Base-by-base conservation (phyloP, 148 eudicot genomes). In the Silene latifolia region DNA sequence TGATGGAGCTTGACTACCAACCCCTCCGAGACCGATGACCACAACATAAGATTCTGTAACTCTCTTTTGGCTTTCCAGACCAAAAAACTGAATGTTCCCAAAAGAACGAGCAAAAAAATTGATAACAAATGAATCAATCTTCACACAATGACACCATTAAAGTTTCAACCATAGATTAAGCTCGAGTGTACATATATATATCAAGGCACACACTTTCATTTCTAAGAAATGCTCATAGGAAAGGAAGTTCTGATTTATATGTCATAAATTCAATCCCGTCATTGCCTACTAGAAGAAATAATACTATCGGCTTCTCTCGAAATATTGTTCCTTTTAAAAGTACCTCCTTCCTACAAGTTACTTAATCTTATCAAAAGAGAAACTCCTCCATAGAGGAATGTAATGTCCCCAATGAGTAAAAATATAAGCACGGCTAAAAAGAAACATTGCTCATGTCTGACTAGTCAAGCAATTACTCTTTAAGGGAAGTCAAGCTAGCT, bases 21-120 rank as follows among this genome's bases (percentile, higher is more conserved):
- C 98, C 57, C 98, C 98, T 69, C 98, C 98, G 79, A 95, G 98
- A 79, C 98, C 97, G 83, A 95, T 89, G 72, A 95, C 92, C 74
- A 95, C 96, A 71, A 92, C 96, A 84, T 85, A 95, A 11, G 98
- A 92, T 72, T 81, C 76, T 24, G 88, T 83, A 69, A 95, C 97
- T 71, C 84, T 92, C 80, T 74, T 83, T 77, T 95, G 98, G 76
- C 88, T 79, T 78, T 90, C 90, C 62, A 87, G 77, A 63, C 98
- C 97, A 84, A 95, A 92, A 87, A 95, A 95, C 78, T 95, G 98
- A 78, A 95, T 86, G 76, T 95, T 95, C 91, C 98, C 90, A 81
- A 77, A 17, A 32, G 13, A 32, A 7, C 77, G 58, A n/a, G 67
- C 71, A 46, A 61, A 32, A 47, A 5, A 58, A 73, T n/a, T 39